These are phyloP conservation scores for Trypethelium eluteriae DNA, from an alignment of 495 filamentous ascomycete genomes.

Conservation along the genomic window DNA sequence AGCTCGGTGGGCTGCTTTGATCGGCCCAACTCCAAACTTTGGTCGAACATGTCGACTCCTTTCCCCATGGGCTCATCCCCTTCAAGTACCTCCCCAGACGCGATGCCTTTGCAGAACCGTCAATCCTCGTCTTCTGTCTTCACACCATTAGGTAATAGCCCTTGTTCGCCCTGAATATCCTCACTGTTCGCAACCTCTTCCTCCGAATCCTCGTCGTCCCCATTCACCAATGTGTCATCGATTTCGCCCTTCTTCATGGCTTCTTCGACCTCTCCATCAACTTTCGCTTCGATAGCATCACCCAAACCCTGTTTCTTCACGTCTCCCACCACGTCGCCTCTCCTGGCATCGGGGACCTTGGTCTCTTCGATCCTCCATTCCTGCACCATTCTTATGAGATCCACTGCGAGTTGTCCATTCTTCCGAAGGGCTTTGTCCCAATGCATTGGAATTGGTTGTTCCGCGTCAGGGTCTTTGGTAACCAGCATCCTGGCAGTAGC, in stretches of 20 bases:
- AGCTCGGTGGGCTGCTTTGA: too few relatives aligned
- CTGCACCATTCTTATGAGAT: constrained; percentile 43
- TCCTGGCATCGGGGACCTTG: constrained; percentile 40
- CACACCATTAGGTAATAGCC: not conserved
- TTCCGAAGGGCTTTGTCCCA: constrained; percentile 45
- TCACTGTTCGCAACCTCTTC: not conserved
- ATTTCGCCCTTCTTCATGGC: constrained; percentile 5
- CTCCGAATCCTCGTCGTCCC: not conserved
- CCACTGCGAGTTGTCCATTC: constrained; percentile 45
- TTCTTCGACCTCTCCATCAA: constrained; percentile 7
- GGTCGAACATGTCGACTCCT: not conserved
- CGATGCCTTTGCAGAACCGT: not conserved
- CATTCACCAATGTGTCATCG: constrained; percentile 1
- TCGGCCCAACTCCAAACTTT: not conserved
- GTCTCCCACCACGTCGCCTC: constrained; percentile 28
- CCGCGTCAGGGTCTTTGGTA: constrained; percentile 26
- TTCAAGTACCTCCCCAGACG: constrained; percentile 3
- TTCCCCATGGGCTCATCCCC: not conserved
- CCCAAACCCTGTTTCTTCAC: constrained; percentile 6
- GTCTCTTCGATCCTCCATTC: constrained; percentile 40
- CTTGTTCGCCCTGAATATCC: not conserved
- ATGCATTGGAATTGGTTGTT: constrained; percentile 35
- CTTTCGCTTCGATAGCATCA: not conserved
- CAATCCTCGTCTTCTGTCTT: constrained; percentile 3
- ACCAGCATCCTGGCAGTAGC: constrained; percentile 39